phyloP scores from a whole-genome alignment of 2,329 filamentous ascomycete genomes.

The Pseudodiploospora longispora region DNA sequence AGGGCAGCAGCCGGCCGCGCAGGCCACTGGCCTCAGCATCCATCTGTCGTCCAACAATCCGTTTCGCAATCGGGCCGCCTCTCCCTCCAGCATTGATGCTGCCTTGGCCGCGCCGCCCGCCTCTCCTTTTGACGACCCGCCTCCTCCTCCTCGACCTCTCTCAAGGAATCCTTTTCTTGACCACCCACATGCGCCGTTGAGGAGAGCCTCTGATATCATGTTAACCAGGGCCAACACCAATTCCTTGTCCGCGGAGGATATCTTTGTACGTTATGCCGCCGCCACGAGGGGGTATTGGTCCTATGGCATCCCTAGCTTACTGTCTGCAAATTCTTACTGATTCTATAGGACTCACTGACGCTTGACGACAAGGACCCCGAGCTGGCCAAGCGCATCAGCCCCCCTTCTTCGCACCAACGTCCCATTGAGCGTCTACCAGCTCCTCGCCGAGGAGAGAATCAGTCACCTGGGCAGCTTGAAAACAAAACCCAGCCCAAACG shows the following conservation, averaged over 20 bases:
- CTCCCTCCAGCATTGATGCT: conserved; percentile 38
- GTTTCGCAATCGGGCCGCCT: conserved; percentile 64
- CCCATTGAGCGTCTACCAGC: conserved; percentile 19
- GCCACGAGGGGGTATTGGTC: too few relatives aligned
- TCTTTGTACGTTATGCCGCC: conserved; percentile 58
- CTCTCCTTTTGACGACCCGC: conserved; percentile 53
- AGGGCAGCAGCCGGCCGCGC: conserved; percentile 12
- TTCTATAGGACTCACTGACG: conserved; percentile 55
- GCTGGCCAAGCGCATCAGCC: conserved; percentile 13
- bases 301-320: not conserved
- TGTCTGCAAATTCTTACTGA: conserved; percentile 7
- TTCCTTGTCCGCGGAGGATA: conserved; percentile 54
- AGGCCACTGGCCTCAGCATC: conserved; percentile 42
- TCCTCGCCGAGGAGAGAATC: conserved; percentile 32
- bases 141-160: conserved; percentile 45
- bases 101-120: conserved; percentile 31
- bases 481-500: conserved; percentile 50
- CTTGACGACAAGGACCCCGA: conserved; percentile 50
- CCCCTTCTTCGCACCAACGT: conserved; percentile 30
- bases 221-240: conserved; percentile 36
- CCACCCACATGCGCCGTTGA: conserved; percentile 32
- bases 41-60: conserved; percentile 77
- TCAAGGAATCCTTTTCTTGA: conserved; percentile 74
- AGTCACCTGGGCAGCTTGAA: conserved; percentile 33
- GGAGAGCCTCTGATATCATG: conserved; percentile 41